A percentile compares a stretch with the other conserved stretches of the same genome.
These are phyloP conservation scores for Fagopyrum tataricum DNA, from an alignment of 148 eudicot species.

Conservation along the genomic window DNA sequence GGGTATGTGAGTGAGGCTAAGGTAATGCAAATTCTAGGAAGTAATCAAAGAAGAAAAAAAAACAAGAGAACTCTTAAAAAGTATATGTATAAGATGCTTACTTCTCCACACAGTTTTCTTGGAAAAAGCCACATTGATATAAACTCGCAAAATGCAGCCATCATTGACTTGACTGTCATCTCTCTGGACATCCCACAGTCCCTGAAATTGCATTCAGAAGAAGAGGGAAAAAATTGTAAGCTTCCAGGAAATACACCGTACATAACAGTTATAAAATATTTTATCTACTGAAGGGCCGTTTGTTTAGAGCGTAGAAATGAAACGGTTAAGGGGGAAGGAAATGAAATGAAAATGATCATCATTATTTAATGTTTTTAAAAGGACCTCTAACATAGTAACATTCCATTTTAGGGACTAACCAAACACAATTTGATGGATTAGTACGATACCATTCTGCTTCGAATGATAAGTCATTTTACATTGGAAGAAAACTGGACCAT, in stretches of 20 bases:
- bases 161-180: constrained; percentile 32
- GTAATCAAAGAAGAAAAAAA: background rate
- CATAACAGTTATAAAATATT: background rate
- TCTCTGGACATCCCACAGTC: constrained; percentile 76
- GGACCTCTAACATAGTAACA: too few species aligned
- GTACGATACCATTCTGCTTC: too few species aligned
- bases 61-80: background rate
- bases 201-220: constrained; percentile 31
- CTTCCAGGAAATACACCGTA: background rate
- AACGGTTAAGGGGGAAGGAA: too few species aligned
- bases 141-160: constrained; percentile 58
- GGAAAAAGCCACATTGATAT: constrained; percentile 67
- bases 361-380: too few species aligned
- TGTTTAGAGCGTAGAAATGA: too few species aligned
- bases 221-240: background rate
- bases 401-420: too few species aligned
- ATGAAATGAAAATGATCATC: too few species aligned
- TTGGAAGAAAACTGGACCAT: too few species aligned
- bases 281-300: background rate
- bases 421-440: too few species aligned
- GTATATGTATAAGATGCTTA: constrained; percentile 18
- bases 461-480: too few species aligned
- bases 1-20: background rate
- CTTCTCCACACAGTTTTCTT: constrained; percentile 90
- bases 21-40: background rate